Evolutionary conservation across 441 rosid species (phyloP).

Genomic region (Jatropha podagrica): DNA sequence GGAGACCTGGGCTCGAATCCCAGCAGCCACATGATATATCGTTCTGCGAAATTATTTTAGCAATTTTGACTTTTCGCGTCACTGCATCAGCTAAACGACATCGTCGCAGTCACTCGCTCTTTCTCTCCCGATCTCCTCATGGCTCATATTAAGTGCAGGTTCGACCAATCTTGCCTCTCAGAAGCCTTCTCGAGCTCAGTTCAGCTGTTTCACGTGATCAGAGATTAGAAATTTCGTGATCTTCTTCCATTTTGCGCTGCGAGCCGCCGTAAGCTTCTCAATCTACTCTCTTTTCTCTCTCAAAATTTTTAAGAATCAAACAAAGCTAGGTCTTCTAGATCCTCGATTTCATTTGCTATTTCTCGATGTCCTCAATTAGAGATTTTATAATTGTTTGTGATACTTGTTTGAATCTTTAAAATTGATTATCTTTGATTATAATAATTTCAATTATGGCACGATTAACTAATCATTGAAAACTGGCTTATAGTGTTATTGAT

Average conservation of each 20-base stretch:
- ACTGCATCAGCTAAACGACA: no score
- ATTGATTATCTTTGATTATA: neutral
- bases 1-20: constrained; percentile 44
- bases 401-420: neutral
- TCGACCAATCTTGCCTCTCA: no score
- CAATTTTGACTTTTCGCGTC: no score
- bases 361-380: neutral
- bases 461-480: neutral
- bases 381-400: neutral
- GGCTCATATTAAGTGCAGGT: no score
- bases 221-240: neutral
- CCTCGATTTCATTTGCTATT: neutral
- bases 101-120: neutral
- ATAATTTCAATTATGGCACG: neutral
- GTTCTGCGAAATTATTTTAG: no score
- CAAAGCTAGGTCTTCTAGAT: neutral
- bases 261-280: neutral
- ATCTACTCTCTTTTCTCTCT: neutral
- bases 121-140: neutral
- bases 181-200: neutral
- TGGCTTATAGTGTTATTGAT: neutral
- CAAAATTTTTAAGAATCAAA: neutral
- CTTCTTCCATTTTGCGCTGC: neutral
- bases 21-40: neutral
- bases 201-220: neutral